Percentiles rank a stretch among this genome's conserved stretches.
phyloP scores from a whole-genome alignment of 2,329 filamentous ascomycete genomes.

The Graphilbum sp. region DNA sequence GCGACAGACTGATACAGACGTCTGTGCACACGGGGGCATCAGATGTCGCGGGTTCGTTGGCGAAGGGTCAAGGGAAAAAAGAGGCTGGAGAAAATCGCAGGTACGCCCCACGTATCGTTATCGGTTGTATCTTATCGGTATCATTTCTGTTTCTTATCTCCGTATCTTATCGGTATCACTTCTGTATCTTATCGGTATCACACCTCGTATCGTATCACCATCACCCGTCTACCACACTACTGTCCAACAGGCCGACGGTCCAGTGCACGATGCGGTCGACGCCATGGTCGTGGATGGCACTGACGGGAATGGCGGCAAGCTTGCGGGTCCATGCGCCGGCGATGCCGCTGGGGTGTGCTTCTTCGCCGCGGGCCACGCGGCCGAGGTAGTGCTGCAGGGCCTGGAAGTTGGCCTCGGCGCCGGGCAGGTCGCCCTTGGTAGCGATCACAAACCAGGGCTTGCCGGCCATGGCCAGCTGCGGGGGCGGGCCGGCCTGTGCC shows the following conservation, averaged over 20 bases:
- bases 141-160: too few relatives aligned
- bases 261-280: slow-evolving; percentile 59
- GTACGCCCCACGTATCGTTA: too few relatives aligned
- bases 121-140: too few relatives aligned
- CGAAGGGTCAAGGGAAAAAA: too few relatives aligned
- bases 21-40: not conserved
- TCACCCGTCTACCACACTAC: too few relatives aligned
- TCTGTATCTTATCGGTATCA: too few relatives aligned
- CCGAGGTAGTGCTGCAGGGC: slow-evolving; percentile 55
- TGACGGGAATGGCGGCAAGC: slow-evolving; percentile 65
- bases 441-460: slow-evolving; percentile 97
- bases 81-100: too few relatives aligned
- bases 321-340: slow-evolving; percentile 39
- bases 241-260: slow-evolving; percentile 52
- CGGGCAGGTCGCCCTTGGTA: slow-evolving; percentile 74
- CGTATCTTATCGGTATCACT: slow-evolving; percentile 19
- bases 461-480: slow-evolving; percentile 58
- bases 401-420: slow-evolving; percentile 63
- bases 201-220: too few relatives aligned
- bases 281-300: slow-evolving; percentile 76
- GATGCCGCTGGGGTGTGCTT: slow-evolving; percentile 57
- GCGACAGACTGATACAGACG: not conserved
- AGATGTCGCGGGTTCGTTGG: not conserved
- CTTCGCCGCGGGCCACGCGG: slow-evolving; percentile 41
- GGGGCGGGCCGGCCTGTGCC: slow-evolving; percentile 12